Evolutionary conservation across 805 yeast species (phyloP).

Genomic region (Metschnikowia drakensbergensis): DNA sequence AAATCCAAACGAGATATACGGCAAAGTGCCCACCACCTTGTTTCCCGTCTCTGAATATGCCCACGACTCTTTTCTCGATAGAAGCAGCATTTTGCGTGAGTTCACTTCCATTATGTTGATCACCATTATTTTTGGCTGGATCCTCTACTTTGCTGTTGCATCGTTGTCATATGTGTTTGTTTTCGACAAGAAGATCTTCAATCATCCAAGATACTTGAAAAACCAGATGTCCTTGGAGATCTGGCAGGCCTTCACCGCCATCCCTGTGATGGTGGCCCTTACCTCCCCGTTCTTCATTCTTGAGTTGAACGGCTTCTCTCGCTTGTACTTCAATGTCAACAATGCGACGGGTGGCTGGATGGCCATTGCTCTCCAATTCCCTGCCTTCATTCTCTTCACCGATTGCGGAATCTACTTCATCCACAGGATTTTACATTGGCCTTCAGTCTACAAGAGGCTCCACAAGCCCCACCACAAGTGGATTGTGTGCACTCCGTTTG

Average conservation of each 20-base stretch:
- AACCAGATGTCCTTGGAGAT: constrained; percentile 89
- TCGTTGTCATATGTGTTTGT: constrained; percentile 70
- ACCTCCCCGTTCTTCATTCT: constrained; percentile 88
- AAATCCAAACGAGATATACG: constrained; percentile 47
- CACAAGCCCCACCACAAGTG: constrained; percentile 99
- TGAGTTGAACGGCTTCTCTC: constrained; percentile 82
- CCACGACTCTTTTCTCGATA: constrained; percentile 61
- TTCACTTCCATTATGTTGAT: constrained; percentile 58
- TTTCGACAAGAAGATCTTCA: constrained; percentile 84
- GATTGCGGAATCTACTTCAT: constrained; percentile 89
- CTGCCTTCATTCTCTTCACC: constrained; percentile 83
- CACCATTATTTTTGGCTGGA: constrained; percentile 81
- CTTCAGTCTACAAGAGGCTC: constrained; percentile 72
- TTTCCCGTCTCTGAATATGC: constrained; percentile 56
- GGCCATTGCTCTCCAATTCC: constrained; percentile 63
- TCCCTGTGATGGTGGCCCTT: constrained; percentile 82
- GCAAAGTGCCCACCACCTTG: constrained; percentile 59
- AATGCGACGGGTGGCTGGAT: constrained; percentile 66
- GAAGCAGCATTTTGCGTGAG: constrained; percentile 75
- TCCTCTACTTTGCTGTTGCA: constrained; percentile 74
- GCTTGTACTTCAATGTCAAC: constrained; percentile 62
- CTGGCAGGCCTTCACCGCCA: constrained; percentile 69
- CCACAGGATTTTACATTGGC: constrained; percentile 94
- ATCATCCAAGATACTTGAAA: constrained; percentile 93
- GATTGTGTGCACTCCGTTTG: constrained; percentile 98